These are phyloP conservation scores for Coffea humblotiana DNA, from an alignment of 305 asterid species.

Conservation along the genomic window DNA sequence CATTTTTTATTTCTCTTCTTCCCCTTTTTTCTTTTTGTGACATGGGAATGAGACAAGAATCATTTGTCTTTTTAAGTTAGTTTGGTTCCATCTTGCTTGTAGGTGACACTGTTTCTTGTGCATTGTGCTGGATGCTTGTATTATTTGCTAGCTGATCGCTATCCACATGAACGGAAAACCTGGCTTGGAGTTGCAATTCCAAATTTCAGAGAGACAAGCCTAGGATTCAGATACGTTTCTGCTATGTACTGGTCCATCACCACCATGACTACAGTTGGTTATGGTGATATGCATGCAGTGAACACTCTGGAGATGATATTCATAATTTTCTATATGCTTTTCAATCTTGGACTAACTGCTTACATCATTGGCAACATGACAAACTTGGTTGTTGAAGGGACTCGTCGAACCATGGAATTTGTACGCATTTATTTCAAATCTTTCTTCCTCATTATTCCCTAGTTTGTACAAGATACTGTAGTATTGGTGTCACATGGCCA, in stretches of 20 bases:
- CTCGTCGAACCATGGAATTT: constrained; percentile 94
- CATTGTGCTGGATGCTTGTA: constrained; percentile 89
- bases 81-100: neutral
- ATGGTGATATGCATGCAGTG: constrained; percentile 87
- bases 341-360: constrained; percentile 81
- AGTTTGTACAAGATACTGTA: neutral
- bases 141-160: constrained; percentile 62
- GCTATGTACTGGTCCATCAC: constrained; percentile 83
- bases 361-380: constrained; percentile 92
- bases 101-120: constrained; percentile 79
- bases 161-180: constrained; percentile 69
- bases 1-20: neutral
- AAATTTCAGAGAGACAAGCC: constrained; percentile 61
- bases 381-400: constrained; percentile 87
- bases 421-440: constrained; percentile 35
- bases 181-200: constrained; percentile 72
- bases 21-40: too few species aligned
- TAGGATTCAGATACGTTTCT: constrained; percentile 56
- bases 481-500: neutral
- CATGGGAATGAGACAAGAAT: too few species aligned
- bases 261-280: constrained; percentile 94
- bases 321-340: constrained; percentile 75
- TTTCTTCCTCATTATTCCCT: neutral
- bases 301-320: constrained; percentile 78
- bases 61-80: neutral